phyloP scores from a whole-genome alignment of 176 grass and related monocot species.

The Otatea glauca region DNA sequence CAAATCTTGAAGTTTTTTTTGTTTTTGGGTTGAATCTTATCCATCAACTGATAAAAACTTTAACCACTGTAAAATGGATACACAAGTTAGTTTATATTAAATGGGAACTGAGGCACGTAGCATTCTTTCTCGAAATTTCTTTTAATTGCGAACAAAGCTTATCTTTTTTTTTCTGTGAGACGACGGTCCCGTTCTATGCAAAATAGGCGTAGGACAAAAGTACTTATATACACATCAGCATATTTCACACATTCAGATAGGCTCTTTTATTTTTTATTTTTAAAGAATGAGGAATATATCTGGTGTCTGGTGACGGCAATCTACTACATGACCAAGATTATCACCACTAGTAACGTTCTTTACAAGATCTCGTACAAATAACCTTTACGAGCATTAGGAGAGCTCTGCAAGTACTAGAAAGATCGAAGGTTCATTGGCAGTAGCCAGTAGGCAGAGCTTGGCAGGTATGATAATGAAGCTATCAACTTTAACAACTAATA shows the following conservation, averaged over 20 bases:
- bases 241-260: background rate
- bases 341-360: background rate
- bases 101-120: background rate
- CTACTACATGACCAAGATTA: background rate
- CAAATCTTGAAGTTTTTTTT: background rate
- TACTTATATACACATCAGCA: background rate
- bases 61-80: background rate
- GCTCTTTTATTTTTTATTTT: background rate
- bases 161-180: background rate
- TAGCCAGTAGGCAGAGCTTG: background rate
- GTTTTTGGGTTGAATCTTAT: background rate
- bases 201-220: background rate
- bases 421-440: background rate
- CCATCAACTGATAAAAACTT: background rate
- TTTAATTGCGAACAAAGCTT: background rate
- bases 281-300: background rate
- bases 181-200: background rate
- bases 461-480: background rate
- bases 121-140: background rate
- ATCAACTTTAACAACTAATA: background rate
- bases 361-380: background rate
- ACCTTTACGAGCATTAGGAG: no score
- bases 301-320: background rate
- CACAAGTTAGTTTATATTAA: background rate
- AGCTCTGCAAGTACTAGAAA: background rate